phyloP scores from a whole-genome alignment of 371 early-diverging fungal species.

The Nematocida major region DNA sequence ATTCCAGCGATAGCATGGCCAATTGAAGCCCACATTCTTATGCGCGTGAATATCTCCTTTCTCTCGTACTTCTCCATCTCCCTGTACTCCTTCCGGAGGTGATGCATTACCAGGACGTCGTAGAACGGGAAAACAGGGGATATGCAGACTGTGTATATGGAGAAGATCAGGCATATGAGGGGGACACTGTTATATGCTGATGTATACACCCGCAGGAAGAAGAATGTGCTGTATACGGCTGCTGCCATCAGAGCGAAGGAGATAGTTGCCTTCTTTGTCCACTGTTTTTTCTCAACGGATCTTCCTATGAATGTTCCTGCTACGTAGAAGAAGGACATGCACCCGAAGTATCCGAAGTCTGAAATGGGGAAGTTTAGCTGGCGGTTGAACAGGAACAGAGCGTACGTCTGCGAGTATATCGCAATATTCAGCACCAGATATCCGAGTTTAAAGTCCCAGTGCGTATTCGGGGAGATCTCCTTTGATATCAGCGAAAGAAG shows the following conservation, averaged over 20 bases:
- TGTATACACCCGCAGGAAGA: background rate
- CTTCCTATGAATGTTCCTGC: conserved; percentile 14
- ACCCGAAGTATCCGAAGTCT: conserved; percentile 39
- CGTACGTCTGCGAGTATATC: conserved; percentile 44
- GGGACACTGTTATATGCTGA: background rate
- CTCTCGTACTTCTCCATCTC: conserved; percentile 4
- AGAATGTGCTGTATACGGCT: conserved; percentile 17
- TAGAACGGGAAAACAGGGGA: conserved; percentile 44
- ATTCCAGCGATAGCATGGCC: conserved; percentile 39
- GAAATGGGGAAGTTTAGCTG: conserved; percentile 4
- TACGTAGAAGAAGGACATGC: conserved; percentile 26
- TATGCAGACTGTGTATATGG: conserved; percentile 2
- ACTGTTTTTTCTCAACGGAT: conserved; percentile 4
- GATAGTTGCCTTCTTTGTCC: conserved; percentile 32
- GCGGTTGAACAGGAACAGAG: conserved; percentile 17
- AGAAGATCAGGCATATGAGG: background rate
- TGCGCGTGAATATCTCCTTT: conserved; percentile 41
- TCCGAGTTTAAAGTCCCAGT: conserved; percentile 35
- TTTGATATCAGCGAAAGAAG: conserved; percentile 21
- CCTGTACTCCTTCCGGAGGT: conserved; percentile 12
- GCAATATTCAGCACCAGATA: conserved; percentile 30
- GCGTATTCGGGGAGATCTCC: conserved; percentile 33
- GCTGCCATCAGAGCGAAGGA: background rate
- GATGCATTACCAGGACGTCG: conserved; percentile 30
- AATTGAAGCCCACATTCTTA: conserved; percentile 50